Percentiles rank a stretch among this genome's conserved stretches.
Conservation (phyloP, 331 rosid genomes). For the Rhamnella rubrinervis region DNA sequence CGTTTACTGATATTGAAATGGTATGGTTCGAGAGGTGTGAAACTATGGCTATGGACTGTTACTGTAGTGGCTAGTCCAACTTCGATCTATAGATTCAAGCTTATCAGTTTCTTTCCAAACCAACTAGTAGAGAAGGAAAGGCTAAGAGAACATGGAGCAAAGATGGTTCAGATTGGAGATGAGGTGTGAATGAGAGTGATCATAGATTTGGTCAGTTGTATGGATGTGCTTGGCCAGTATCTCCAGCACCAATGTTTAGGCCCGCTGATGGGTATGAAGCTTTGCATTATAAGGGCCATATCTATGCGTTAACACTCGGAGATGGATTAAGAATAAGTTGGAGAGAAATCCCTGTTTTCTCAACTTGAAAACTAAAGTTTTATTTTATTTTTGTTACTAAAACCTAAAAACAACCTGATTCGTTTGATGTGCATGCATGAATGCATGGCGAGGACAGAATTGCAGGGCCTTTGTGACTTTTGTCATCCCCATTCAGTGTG, state of each 20-base stretch:
- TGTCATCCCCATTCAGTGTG: too few relatives aligned
- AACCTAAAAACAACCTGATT: too few relatives aligned
- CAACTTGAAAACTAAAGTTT: not conserved
- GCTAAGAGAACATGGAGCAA: constrained; percentile 4
- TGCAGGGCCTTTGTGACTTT: too few relatives aligned
- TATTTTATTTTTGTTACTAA: too few relatives aligned
- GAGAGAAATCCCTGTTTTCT: constrained; percentile 17
- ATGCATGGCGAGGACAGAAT: too few relatives aligned
- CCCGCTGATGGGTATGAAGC: constrained; percentile 4
- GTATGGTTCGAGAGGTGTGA: constrained; percentile 10
- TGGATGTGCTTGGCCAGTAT: constrained; percentile 8
- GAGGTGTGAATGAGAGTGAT: constrained; percentile 14
- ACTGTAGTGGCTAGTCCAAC: not conserved
- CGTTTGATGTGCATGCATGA: too few relatives aligned
- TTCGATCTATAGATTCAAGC: not conserved
- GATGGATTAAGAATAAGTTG: not conserved
- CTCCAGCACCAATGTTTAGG: constrained; percentile 9
- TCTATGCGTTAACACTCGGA: not conserved
- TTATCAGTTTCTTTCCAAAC: constrained; percentile 11
- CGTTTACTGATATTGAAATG: constrained; percentile 12
- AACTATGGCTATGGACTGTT: constrained; percentile 9
- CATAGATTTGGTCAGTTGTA: not conserved
- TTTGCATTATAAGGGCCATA: constrained; percentile 5
- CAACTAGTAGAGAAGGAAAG: not conserved
- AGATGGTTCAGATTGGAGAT: constrained; percentile 13